Base-by-base conservation (phyloP, 2,329 filamentous ascomycete species). In the Xylariales sp. region DNA sequence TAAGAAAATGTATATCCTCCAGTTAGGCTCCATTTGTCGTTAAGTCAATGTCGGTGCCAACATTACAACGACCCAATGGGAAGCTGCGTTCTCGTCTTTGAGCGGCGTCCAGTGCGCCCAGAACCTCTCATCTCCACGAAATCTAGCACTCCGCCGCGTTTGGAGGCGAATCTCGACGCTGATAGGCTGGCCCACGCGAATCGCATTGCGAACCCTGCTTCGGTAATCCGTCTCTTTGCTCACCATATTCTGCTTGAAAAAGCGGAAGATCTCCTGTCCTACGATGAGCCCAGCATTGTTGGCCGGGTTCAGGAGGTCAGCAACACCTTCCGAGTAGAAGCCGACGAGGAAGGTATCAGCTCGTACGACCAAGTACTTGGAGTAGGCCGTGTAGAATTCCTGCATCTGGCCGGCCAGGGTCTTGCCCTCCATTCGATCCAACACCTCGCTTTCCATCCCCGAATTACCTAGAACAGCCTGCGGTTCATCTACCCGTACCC, bases 161-260 rank as follows among this genome's bases (percentile, higher is more conserved):
- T 56, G 53, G 14, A 57, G 45, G 3, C 54, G 53, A 18, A 57
- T 25, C 29, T 55, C 51, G 3, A 53, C 45, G 21, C 53, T 55
- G 35, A 59, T 50, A 9, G 66, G 62, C 18, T 51, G 52, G 38
- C 64, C 63, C 19, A 50, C 51, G 10, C 44, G 44, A 8, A 43
- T 19, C 19, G 40, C 36, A 21, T 12, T 40, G 2, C 52, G 47
- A 4, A 57, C 52, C 8, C 49, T 44, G 3, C 35, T 18, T 43
- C 53, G 54, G 44, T 50, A 54, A 21, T 55, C 54, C 6, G 44
- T 43, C 41, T 53, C 47, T 12, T 46, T 44, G 15, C 40, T 44
- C 10, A 56, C 31, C 49, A 52, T 55, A 42, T 56, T 55, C 35
- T 51, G 48, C 31, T 48, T 45, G 21, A 57, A 43, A 38, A 56